Base-by-base conservation (phyloP, 805 yeast species). In the Zygosaccharomyces rouxii region DNA sequence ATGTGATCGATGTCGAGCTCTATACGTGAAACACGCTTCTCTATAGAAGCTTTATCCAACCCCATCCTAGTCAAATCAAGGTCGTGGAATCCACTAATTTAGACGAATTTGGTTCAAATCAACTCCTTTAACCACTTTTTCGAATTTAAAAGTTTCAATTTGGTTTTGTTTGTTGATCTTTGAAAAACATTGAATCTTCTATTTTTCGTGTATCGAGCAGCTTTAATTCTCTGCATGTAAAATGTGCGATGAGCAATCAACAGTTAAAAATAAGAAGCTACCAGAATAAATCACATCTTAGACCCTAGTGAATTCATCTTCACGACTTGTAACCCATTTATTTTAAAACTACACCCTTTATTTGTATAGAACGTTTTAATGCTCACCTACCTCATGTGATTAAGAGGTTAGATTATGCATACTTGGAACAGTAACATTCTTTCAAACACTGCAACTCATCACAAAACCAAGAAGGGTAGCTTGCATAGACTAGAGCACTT, bases 1-100 rank as follows among this genome's bases (percentile, higher is more conserved):
- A 67, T 63, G 45, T 66, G 62, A 37, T 62, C 59, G 38, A 67
- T 63, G 39, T 66, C 69, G 26, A 57, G 48, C 47, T 67, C 71
- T 28, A 67, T 62, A 31, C 65, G 67, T 5, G 70, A 66, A 37
- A 67, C 50, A 35, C 70, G 57, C 47, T 64, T 62, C 46, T 66
- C 57, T 21, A 67, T 49, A 21, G 57, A 50, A 11, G 61, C 69
- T 38, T 58, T 53, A 44, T 62, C 66, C 48, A 59, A 26, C 26
- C 53, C 56, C 62, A 56, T 53, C 14, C n/a, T 41, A 14, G 19
- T 33, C 21, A 33, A 33, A 7, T 18, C 10, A 18, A 33, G 19
- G 21, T 3, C 37, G 5, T 16, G 19, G 21, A 33, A 14, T 33
- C 11, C 19, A 9, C 19, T 16, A 16, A 33, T 33, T 14, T 16